These are phyloP conservation scores for Lactarius hatsudake DNA, from an alignment of 768 basidiomycete species.

Conservation along the genomic window DNA sequence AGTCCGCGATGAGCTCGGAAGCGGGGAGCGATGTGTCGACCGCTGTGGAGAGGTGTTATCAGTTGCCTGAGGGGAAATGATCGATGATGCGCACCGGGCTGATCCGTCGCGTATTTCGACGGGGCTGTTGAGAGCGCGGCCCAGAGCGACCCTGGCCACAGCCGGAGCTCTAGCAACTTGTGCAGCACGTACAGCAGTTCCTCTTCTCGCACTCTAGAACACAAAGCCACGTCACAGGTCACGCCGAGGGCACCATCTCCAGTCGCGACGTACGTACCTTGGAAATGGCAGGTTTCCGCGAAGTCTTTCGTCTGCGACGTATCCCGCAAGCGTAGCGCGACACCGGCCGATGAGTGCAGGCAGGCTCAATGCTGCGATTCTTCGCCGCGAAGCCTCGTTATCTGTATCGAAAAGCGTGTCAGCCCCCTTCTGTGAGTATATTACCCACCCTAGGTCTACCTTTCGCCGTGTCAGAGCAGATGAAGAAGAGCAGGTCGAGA, in stretches of 20 bases:
- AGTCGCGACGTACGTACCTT: constrained; percentile 46
- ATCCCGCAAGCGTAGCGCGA: constrained; percentile 60
- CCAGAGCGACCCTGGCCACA: constrained; percentile 78
- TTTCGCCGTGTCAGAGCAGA: constrained; percentile 65
- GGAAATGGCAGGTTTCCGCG: constrained; percentile 89
- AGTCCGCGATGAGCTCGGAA: constrained; percentile 59
- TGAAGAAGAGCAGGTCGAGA: constrained; percentile 78
- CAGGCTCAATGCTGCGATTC: constrained; percentile 71
- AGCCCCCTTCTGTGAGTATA: not conserved
- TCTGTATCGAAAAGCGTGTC: constrained; percentile 41
- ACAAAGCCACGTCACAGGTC: not conserved
- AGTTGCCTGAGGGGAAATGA: not conserved
- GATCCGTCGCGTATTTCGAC: constrained; percentile 48
- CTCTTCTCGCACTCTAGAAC: constrained; percentile 78
- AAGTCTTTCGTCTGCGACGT: constrained; percentile 79
- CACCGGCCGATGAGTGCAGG: constrained; percentile 78
- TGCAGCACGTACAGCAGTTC: constrained; percentile 82
- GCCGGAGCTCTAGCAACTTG: constrained; percentile 66
- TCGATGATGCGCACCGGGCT: constrained; percentile 49
- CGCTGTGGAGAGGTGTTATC: constrained; percentile 24
- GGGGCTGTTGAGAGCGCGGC: constrained; percentile 70
- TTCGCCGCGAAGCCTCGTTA: constrained; percentile 53
- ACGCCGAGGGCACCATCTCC: not conserved
- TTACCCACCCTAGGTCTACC: constrained; percentile 40
- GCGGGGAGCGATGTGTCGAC: constrained; percentile 48